These are phyloP conservation scores for Spathaspora sp. DNA, from an alignment of 805 yeast species.

Conservation along the genomic window DNA sequence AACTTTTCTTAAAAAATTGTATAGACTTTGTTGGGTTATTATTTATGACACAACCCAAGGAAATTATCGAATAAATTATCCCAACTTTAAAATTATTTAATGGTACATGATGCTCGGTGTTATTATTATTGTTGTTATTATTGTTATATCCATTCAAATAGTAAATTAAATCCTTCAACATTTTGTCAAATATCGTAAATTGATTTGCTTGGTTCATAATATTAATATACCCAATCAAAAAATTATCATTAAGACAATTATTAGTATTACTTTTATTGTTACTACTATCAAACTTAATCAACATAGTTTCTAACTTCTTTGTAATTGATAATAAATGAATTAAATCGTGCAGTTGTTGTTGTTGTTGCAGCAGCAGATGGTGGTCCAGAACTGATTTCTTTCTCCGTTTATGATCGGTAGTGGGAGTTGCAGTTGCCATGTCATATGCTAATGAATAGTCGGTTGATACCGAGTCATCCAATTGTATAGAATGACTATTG, in stretches of 20 bases:
- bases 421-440: too few relatives aligned
- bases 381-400: neutral
- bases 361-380: too few relatives aligned
- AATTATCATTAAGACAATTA: conserved; percentile 20
- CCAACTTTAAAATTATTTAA: conserved; percentile 34
- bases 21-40: conserved; percentile 28
- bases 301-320: conserved; percentile 17
- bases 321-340: conserved; percentile 26
- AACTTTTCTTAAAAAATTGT: conserved; percentile 39
- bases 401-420: neutral
- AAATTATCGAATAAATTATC: conserved; percentile 40
- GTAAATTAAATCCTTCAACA: conserved; percentile 17
- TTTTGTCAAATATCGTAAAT: conserved; percentile 16
- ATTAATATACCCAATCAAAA: conserved; percentile 30
- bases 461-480: neutral
- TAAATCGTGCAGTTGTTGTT: conserved; percentile 12
- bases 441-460: neutral
- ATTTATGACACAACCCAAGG: conserved; percentile 37
- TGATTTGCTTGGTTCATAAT: conserved; percentile 11
- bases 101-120: neutral
- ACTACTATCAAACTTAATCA: conserved; percentile 11
- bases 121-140: conserved; percentile 1
- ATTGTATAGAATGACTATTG: neutral
- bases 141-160: conserved; percentile 18
- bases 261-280: conserved; percentile 8